These are phyloP conservation scores for Fagopyrum tataricum DNA, from an alignment of 148 eudicot genomes.

Conservation along the genomic window DNA sequence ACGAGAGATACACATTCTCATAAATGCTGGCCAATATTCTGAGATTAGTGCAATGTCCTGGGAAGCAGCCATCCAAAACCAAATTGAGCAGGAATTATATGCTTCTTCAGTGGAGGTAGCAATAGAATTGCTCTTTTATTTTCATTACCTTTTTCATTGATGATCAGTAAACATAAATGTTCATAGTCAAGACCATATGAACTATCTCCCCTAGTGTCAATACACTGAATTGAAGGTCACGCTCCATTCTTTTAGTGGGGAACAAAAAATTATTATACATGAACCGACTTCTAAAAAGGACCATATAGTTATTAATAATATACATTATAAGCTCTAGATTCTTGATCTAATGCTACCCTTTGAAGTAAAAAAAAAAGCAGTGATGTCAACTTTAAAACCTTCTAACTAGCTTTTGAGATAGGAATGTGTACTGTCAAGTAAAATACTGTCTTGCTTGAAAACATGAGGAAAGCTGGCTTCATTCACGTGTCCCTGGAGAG, in stretches of 20 bases:
- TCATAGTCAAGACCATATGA: not conserved
- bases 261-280: not conserved
- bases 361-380: not conserved
- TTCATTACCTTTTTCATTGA: not conserved
- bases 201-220: not conserved
- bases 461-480: not conserved
- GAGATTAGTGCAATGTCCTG: slow-evolving; percentile 77
- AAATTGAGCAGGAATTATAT: slow-evolving; percentile 78
- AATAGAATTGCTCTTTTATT: not conserved
- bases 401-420: not conserved
- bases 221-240: not conserved
- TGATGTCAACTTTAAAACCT: not conserved
- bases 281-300: not conserved
- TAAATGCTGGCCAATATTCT: slow-evolving; percentile 46
- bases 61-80: slow-evolving; percentile 93
- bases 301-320: not conserved
- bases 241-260: not conserved
- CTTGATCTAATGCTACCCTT: not conserved
- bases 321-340: not conserved
- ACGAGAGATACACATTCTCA: slow-evolving; percentile 45
- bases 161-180: not conserved
- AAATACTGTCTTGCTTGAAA: not conserved
- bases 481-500: not conserved
- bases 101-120: slow-evolving; percentile 71
- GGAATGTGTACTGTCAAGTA: not conserved